A percentile compares a stretch with the other conserved stretches of the same genome.
phyloP scores from a whole-genome alignment of 305 asterid species.

The Coffea humblotiana region DNA sequence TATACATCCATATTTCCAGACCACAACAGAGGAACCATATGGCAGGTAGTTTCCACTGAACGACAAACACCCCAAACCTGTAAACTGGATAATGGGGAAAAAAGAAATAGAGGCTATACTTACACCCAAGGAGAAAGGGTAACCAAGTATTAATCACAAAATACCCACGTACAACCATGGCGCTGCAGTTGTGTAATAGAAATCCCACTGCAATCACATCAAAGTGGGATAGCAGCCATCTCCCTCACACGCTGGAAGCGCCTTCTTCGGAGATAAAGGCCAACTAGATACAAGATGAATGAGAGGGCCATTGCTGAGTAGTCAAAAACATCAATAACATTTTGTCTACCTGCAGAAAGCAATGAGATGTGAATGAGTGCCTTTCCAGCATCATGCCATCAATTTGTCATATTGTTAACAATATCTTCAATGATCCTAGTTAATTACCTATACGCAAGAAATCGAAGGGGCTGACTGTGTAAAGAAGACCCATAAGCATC shows the following conservation, averaged over 20 bases:
- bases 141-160: background rate
- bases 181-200: background rate
- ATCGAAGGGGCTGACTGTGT: constrained; percentile 65
- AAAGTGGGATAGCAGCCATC: constrained; percentile 36
- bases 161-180: constrained; percentile 11
- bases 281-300: constrained; percentile 44
- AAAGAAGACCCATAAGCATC: constrained; percentile 65
- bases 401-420: background rate
- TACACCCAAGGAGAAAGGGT: background rate
- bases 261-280: constrained; percentile 48
- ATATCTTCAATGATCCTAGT: constrained; percentile 1
- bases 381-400: background rate
- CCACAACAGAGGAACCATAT: background rate
- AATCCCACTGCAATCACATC: background rate
- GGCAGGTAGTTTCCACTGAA: background rate
- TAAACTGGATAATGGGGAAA: background rate
- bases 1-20: background rate
- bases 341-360: constrained; percentile 49
- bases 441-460: constrained; percentile 63
- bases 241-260: constrained; percentile 51
- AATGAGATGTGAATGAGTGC: background rate
- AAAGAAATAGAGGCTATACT: background rate
- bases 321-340: constrained; percentile 51
- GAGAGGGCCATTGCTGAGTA: constrained; percentile 54
- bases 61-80: background rate